A percentile compares a stretch with the other conserved stretches of the same genome.
phyloP scores from a whole-genome alignment of 2,329 filamentous ascomycete species.

The Colletotrichum sp. region DNA sequence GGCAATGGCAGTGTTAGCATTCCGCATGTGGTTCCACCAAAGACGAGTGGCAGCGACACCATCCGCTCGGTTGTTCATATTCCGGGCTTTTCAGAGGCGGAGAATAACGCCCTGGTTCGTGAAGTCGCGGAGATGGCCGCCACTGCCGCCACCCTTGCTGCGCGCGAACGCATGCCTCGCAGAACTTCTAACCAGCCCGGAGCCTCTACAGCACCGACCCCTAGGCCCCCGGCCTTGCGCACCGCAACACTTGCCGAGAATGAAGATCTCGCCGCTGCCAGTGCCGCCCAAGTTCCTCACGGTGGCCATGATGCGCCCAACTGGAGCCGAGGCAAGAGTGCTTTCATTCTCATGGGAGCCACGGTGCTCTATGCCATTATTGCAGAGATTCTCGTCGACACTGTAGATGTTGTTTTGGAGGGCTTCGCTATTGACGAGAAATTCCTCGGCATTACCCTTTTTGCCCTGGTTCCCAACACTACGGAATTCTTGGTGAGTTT shows the following conservation, averaged over 20 bases:
- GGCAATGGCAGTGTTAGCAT: conserved; percentile 54
- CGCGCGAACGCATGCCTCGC: conserved; percentile 66
- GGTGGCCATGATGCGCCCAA: conserved; percentile 98
- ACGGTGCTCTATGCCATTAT: conserved; percentile 96
- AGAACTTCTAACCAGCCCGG: conserved; percentile 38
- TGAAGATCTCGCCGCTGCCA: conserved; percentile 46
- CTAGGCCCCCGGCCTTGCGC: conserved; percentile 44
- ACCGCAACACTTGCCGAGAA: conserved; percentile 45
- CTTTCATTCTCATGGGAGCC: conserved; percentile 85
- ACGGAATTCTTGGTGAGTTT: conserved; percentile 88
- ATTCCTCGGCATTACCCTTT: conserved; percentile 94
- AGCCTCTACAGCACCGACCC: conserved; percentile 39
- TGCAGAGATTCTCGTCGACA: conserved; percentile 95
- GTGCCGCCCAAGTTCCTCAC: conserved; percentile 41
- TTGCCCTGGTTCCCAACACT: conserved; percentile 96
- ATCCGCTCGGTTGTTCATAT: conserved; percentile 55
- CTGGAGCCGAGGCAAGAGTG: conserved; percentile 92
- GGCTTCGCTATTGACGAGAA: conserved; percentile 95
- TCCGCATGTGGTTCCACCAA: conserved; percentile 80
- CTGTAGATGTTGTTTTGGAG: conserved; percentile 93
- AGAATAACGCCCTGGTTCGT: conserved; percentile 81
- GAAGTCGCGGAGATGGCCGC: conserved; percentile 95
- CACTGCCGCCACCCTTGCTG: conserved; percentile 85
- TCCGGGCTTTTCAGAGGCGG: conserved; percentile 78
- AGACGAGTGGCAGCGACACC: conserved; percentile 50